A percentile compares a stretch with the other conserved stretches of the same genome.
Conservation (phyloP, 2,329 filamentous ascomycete species). For the Trichoderma breve region DNA sequence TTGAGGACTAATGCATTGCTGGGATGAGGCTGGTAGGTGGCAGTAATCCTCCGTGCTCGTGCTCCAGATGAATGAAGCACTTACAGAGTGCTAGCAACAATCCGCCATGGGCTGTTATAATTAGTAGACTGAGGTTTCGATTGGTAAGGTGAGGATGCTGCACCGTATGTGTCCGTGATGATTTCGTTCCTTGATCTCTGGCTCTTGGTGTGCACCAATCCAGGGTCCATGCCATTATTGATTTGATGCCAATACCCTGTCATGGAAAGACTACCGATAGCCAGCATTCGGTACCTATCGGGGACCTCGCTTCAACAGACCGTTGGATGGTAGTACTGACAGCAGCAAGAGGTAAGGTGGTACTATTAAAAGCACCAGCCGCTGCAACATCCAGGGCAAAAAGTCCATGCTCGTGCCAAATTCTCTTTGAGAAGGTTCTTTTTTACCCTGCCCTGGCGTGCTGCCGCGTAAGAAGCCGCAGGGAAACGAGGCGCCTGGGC, state of each 20-base stretch:
- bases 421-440: background rate
- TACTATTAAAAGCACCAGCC: background rate
- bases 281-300: slow-evolving; percentile 1
- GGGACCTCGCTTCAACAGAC: background rate
- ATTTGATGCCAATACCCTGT: background rate
- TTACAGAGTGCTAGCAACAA: background rate
- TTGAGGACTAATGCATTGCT: background rate
- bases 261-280: background rate
- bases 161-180: background rate
- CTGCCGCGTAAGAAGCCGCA: background rate
- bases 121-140: background rate
- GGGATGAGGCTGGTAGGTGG: background rate
- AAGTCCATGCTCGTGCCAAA: background rate
- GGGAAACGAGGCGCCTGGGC: background rate
- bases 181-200: background rate
- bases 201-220: background rate
- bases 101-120: background rate
- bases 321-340: background rate
- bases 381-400: background rate
- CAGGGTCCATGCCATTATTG: background rate
- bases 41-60: background rate
- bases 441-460: slow-evolving; percentile 2
- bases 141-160: background rate
- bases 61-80: background rate
- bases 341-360: background rate